Evolutionary conservation across 2,329 filamentous ascomycete species (phyloP).

Genomic region (Sporothrix protearum): DNA sequence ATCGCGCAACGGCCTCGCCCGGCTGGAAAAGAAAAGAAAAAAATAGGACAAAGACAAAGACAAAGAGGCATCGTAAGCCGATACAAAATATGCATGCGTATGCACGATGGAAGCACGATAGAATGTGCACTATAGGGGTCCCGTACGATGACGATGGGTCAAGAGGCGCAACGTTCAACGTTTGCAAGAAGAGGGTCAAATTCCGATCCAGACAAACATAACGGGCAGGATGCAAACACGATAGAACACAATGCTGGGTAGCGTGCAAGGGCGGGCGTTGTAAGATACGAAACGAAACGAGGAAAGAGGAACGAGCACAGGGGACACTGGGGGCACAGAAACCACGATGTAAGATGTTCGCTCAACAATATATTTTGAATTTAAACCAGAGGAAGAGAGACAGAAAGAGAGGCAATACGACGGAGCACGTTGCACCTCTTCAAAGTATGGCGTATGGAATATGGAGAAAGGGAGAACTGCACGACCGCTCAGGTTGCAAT

Average conservation of each 20-base stretch:
- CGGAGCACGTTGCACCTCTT: not conserved
- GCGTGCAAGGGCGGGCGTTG: not conserved
- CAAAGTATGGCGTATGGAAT: not conserved
- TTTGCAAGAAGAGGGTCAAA: not conserved
- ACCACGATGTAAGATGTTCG: not conserved
- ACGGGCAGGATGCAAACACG: not conserved
- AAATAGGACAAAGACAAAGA: too few species aligned
- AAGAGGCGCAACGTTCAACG: not conserved
- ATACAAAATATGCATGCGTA: not conserved
- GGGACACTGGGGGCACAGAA: not conserved
- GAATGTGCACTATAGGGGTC: not conserved
- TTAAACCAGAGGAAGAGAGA: not conserved
- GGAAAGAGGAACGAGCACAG: not conserved
- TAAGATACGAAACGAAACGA: not conserved
- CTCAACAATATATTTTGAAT: not conserved
- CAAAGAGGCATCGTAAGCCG: not conserved
- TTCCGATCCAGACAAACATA: not conserved
- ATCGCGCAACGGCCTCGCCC: not conserved
- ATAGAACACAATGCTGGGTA: not conserved
- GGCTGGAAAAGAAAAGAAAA: not conserved
- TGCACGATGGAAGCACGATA: not conserved
- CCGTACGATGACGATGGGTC: too few species aligned
- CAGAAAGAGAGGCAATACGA: not conserved
- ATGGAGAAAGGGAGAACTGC: not conserved
- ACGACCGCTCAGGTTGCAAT: conserved; percentile 14